Base-by-base conservation (phyloP, 805 yeast species). In the Millerozyma acaciae region DNA sequence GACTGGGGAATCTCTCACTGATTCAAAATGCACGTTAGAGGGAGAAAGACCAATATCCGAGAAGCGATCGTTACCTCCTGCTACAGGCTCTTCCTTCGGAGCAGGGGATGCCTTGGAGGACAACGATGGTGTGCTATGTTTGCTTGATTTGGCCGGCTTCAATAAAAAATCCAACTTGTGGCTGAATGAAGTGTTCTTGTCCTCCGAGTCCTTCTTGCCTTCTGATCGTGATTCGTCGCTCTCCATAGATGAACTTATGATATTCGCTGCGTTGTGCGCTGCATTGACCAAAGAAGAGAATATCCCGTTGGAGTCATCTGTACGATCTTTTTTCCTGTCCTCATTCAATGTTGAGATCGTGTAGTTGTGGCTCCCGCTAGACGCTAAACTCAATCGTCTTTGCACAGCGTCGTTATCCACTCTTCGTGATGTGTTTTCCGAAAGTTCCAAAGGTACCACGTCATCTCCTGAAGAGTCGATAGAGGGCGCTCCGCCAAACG, bases 211-310 rank as follows among this genome's bases (percentile, higher is more conserved):
- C 5, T 19, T 3, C 10, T 12, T 18, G 7, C 16, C 10, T 23
- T n/a, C 6, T 10, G 10, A 12, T 7, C 26, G 26, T n/a, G 10
- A 12, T 10, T 7, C 15, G 4, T 36, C 42, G 10, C 39, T 38
- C n/a, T 42, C 47, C 10, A 33, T 29, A 8, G 42, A 28, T 6
- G 35, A 21, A 12, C 39, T 35, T 17, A 52, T 50, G 32, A 42
- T 46, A 26, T 48, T 50, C 4, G 70, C 70, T 1, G 74, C 76
- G 34, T 57, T 66, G 38, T 69, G 75, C 4, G 77, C 77, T 8
- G 70, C 72, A 12, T 65, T 57, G 26, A 73, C 38, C 14, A 74
- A 46, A 1, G 76, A 51, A 1, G 73, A 65, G 1, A 74, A 43
- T 9, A 74, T 41, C 2, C 77, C 74, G 29, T 42, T 39, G 5